Evolutionary conservation across 2,329 filamentous ascomycete genomes (phyloP), one percentile per base, ranked within the genome.

Genomic region (Xylaria arbuscula): DNA sequence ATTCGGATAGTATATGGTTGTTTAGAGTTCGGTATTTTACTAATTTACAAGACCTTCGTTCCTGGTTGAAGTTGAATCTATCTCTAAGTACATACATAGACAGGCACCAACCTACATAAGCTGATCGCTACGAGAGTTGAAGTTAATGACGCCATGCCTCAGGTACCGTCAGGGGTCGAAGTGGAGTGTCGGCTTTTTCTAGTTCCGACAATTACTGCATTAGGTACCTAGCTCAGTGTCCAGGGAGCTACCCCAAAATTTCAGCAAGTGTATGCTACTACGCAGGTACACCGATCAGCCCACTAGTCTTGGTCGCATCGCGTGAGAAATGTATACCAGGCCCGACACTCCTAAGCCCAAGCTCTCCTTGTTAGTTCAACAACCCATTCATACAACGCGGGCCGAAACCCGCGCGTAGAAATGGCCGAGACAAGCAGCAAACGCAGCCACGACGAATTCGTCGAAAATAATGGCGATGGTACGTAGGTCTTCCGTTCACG

Each of bases 381-480:
- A 28, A 28, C 19, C 40, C 9, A 62, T 17, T 7, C 13, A 22
- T n/a, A 57, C 54, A 45, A 38, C 53, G 15, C 59, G 55, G 10
- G 6, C 19, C 24, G 11, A 15, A 19, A 28, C 15, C 17, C 19
- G 38, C 36, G 17, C 3, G 53, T 32, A 67, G 48, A 68, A 17
- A 78, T 78, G 77, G 62, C 73, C 4, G 74, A 76, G 38, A 57
- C 56, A 62, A 70, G 64, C 56, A 78, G 75, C 38, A 79, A 79
- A 70, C 76, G 77, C 65, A 78, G 73, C 36, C 76, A 77, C 64
- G 68, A 73, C 7, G 76, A 78, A 19, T 77, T 76, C 51, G 71
- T 67, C 10, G 76, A 72, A 51, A 71, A 75, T 50, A 73, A 76
- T 72, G 73, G 70, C 62, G 70, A 54, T 32, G 40, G 34, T 68